Base-by-base conservation (phyloP, 2,329 filamentous ascomycete species). In the Trichoderma breve region DNA sequence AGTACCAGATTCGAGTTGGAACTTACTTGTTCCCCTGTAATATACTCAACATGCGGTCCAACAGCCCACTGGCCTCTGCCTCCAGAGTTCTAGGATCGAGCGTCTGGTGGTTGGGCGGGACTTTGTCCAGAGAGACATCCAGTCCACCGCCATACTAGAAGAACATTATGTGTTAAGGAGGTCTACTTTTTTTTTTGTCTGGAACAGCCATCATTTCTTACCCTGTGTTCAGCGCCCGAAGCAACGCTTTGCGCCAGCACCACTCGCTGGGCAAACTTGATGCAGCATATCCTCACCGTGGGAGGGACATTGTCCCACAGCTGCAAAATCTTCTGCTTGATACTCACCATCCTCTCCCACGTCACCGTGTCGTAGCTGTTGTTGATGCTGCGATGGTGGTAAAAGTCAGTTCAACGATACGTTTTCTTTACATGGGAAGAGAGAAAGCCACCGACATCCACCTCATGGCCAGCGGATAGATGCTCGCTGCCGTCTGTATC, bases 181-280 rank as follows among this genome's bases (percentile, higher is more conserved):
- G 7, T 14, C 30, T 39, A 26, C n/a, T 32, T n/a, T 68, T 47
- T 68, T 47, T 28, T 1, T 58, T 58, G 39, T 43, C 7, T 8
- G 8, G 47, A n/a, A 28, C 14, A 24, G 36, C n/a, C 3, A 32
- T 63, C 30, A 47, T 9, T 18, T 84, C 89, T 81, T 88, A 97
- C 93, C 84, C 93, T 90, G 76, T 93, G 92, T 79, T 98, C 95
- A 71, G 90, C 86, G 76, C 93, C 92, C 72, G 91, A 84, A 61
- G 93, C 93, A n/a, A 91, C 90, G 12, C 94, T 98, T 82, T 99
- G 95, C 21, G 94, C 93, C 75, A 98, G 88, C 58, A 99, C 92
- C 58, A 98, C 93, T 74, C 93, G 91, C 83, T 99, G 95, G 47
- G 94, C 92, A 81, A 99, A 99, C 82, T 99, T 99, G 86, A 98